Evolutionary conservation across 2,329 filamentous ascomycete species (phyloP), one percentile per base, ranked within the genome.

Genomic region (Echinosphaeria canescens): DNA sequence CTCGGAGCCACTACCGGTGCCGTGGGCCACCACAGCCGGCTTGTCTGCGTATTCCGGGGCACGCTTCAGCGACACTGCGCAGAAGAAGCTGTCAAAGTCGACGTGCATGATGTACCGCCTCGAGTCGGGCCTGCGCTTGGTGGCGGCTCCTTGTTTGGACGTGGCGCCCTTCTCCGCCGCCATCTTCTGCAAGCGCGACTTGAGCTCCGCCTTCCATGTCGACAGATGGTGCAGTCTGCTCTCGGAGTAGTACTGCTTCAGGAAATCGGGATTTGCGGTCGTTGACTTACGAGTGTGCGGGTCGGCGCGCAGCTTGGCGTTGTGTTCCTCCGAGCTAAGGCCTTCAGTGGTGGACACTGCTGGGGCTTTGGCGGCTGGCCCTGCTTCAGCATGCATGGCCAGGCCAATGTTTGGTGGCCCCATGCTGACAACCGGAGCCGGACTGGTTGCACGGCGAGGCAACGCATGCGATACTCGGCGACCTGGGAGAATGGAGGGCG

Each of bases 41-140:
- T 82, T 85, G 27, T 78, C 71, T 22, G 59, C 54, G 32, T 67
- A 73, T 13, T 90, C 69, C 0, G 85, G 82, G 6, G 17, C 17
- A 14, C 71, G 59, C 28, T 70, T 75, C 10, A 69, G 43, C 1
- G 88, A 93, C 0, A 98, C 80, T 0, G 90, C 80, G 31, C 84
- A 92, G 48, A 98, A 98, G 51, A 98, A 98, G 47, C 82, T 88
- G 49, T 98, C 90, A 45, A 98, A 98, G 43, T 98, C 88, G 16
- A 98, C 81, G 40, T 98, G 88, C 42, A 98, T 65, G 28, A 98
- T 62, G 39, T 95, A 98, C 27, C 76, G 57, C 32, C 84, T 62
- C 3, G 70, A 51, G 0, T 74, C 76, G 10, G 62, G 54, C 15
- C 59, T 57, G 23, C 59, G 56, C 10, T 10, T 6, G 7, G 10